Percentiles rank a stretch among this genome's conserved stretches.
These are phyloP conservation scores for Aspergillus sojae DNA, from an alignment of 2,329 filamentous ascomycete species.

Conservation along the genomic window DNA sequence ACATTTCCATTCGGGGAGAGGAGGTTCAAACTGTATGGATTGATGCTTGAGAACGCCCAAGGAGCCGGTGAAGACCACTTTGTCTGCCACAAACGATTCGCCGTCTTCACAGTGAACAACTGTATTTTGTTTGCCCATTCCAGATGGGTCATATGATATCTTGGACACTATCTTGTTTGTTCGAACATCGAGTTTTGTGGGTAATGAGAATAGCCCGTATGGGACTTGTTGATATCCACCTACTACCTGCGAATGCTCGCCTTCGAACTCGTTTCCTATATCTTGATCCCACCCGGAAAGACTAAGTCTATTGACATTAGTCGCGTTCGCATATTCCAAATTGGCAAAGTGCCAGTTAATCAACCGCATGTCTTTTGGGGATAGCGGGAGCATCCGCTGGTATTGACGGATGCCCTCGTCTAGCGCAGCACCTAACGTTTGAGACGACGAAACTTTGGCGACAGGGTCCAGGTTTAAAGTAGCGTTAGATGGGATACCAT, in stretches of 20 bases:
- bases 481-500: constrained; percentile 62
- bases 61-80: constrained; percentile 86
- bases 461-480: constrained; percentile 72
- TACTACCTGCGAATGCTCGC: constrained; percentile 87
- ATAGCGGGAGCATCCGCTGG: constrained; percentile 77
- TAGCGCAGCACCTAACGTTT: constrained; percentile 87
- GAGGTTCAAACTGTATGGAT: constrained; percentile 80
- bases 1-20: constrained; percentile 83
- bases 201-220: constrained; percentile 78
- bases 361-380: constrained; percentile 81
- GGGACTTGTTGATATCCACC: constrained; percentile 94
- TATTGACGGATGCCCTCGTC: constrained; percentile 91
- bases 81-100: constrained; percentile 76
- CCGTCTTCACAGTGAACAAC: constrained; percentile 78
- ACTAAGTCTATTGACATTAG: constrained; percentile 82
- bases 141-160: constrained; percentile 64
- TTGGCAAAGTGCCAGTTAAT: constrained; percentile 99
- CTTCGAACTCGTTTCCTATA: constrained; percentile 95
- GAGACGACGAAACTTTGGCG: constrained; percentile 61
- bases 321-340: constrained; percentile 95
- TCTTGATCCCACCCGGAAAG: constrained; percentile 95
- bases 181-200: constrained; percentile 74
- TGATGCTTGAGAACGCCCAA: constrained; percentile 86
- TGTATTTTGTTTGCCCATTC: constrained; percentile 50
- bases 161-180: constrained; percentile 72